Evolutionary conservation across 768 basidiomycete species (phyloP).

Genomic region (Hortiboletus campestris): DNA sequence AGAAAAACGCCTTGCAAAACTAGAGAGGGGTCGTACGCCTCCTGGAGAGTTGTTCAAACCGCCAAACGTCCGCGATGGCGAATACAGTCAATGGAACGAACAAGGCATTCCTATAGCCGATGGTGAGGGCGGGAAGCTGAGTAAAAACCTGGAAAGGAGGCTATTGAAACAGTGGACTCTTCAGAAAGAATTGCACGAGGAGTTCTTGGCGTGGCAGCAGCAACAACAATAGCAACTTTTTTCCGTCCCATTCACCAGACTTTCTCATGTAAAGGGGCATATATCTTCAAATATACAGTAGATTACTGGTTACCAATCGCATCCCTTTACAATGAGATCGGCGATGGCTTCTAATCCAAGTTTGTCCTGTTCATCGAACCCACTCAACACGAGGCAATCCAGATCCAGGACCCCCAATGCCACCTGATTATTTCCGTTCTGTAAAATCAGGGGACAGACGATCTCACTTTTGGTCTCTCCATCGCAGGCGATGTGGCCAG

Average conservation of each 20-base stretch:
- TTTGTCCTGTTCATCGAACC: constrained; percentile 76
- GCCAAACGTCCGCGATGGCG: constrained; percentile 68
- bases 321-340: constrained; percentile 56
- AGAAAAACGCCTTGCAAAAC: constrained; percentile 66
- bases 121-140: constrained; percentile 77
- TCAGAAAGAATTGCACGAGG: constrained; percentile 80
- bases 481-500: constrained; percentile 95
- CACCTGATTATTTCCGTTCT: constrained; percentile 28
- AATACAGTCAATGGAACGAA: constrained; percentile 84
- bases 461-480: constrained; percentile 89
- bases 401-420: constrained; percentile 74
- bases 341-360: constrained; percentile 75
- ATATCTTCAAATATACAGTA: not conserved
- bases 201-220: constrained; percentile 58
- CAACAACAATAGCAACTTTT: constrained; percentile 17
- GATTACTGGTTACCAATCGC: constrained; percentile 55
- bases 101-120: constrained; percentile 85
- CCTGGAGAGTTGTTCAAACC: constrained; percentile 84
- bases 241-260: not conserved
- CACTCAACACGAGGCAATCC: constrained; percentile 70
- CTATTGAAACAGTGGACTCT: constrained; percentile 64
- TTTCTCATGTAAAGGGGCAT: not conserved
- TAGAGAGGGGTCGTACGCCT: constrained; percentile 80
- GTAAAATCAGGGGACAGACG: constrained; percentile 69
- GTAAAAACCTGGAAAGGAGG: constrained; percentile 79